Percentiles rank a stretch among this genome's conserved stretches.
phyloP scores from a whole-genome alignment of 306 rosid species.

The Cucumis melo region DNA sequence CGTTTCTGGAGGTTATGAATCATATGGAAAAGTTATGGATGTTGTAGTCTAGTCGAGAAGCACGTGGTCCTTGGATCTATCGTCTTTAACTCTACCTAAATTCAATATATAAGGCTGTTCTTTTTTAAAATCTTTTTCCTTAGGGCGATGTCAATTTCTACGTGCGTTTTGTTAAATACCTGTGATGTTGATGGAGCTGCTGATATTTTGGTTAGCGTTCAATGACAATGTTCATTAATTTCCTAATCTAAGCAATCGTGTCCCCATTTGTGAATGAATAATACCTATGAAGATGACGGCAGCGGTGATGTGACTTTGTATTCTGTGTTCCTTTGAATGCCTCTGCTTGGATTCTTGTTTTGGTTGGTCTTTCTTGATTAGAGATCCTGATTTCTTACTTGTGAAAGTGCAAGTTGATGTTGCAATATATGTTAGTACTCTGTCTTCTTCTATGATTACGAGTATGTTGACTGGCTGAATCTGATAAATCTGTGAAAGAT shows the following conservation, averaged over 20 bases:
- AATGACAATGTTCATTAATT: neutral
- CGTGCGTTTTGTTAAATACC: neutral
- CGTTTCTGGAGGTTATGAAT: neutral
- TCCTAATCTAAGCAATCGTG: neutral
- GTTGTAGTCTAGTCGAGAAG: neutral
- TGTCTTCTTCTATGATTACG: neutral
- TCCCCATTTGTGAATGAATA: neutral
- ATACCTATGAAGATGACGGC: neutral
- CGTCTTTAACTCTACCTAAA: neutral
- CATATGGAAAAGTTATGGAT: neutral
- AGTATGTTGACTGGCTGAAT: neutral
- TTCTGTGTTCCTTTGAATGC: neutral
- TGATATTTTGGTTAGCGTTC: neutral
- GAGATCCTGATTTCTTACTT: neutral
- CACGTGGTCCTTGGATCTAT: neutral
- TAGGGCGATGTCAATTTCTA: neutral
- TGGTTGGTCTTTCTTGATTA: neutral
- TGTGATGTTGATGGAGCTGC: neutral
- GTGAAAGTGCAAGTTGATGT: neutral
- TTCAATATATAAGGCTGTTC: neutral
- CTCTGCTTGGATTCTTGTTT: neutral
- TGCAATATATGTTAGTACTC: neutral
- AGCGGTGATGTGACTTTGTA: neutral
- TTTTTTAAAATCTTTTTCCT: neutral
- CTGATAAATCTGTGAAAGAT: neutral